Conservation (phyloP, 192 early-diverging fungal genomes). For the Blastocladiella britannica region DNA sequence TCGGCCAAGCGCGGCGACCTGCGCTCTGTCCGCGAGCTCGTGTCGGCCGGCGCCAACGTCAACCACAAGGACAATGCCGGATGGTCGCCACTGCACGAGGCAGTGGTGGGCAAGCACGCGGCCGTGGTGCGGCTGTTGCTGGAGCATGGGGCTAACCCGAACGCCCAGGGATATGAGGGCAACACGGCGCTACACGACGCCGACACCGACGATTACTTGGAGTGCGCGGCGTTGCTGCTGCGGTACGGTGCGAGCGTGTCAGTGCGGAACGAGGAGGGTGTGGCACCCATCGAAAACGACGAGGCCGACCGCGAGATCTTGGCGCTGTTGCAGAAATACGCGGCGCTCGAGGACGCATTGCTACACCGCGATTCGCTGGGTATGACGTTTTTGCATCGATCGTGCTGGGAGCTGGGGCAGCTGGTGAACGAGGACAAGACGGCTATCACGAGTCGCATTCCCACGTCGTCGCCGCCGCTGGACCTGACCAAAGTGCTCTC, state of each 20-base stretch:
- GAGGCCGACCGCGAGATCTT: conserved; percentile 13
- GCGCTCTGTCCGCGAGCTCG: conserved; percentile 12
- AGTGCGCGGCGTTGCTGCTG: conserved; percentile 25
- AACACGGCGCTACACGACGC: conserved; percentile 43
- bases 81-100: conserved; percentile 33
- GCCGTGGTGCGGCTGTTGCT: conserved; percentile 20
- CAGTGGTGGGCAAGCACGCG: conserved; percentile 20
- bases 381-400: background rate
- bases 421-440: background rate
- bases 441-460: background rate
- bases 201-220: conserved; percentile 16
- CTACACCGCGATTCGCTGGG: background rate
- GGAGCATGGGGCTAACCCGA: conserved; percentile 25
- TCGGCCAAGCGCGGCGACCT: conserved; percentile 17
- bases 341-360: background rate
- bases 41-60: conserved; percentile 27
- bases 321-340: background rate
- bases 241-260: conserved; percentile 20
- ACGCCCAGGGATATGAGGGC: conserved; percentile 19
- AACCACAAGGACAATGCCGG: conserved; percentile 29
- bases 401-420: background rate
- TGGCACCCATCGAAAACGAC: conserved; percentile 20
- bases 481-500: background rate
- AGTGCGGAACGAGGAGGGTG: conserved; percentile 17
- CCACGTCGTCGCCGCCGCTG: background rate